A percentile compares a stretch with the other conserved stretches of the same genome.
These are phyloP conservation scores for Fusarium oxysporum DNA, from an alignment of 2,329 filamentous ascomycete genomes.

Conservation along the genomic window DNA sequence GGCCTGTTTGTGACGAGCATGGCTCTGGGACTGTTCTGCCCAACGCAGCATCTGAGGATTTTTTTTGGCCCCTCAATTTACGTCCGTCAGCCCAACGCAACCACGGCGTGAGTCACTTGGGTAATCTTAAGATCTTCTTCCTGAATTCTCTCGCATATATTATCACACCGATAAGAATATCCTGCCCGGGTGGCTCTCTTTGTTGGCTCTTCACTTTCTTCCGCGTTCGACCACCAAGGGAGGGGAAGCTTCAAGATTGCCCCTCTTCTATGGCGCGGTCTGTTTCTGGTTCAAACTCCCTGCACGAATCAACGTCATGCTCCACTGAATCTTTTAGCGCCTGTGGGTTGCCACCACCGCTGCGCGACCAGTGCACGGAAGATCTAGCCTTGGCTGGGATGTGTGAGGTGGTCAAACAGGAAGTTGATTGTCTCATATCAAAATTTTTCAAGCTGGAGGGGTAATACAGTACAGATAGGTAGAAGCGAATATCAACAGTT, in stretches of 20 bases:
- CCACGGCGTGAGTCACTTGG: slow-evolving; percentile 45
- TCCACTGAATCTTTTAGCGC: slow-evolving; percentile 41
- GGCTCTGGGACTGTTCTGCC: slow-evolving; percentile 39
- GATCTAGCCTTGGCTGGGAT: slow-evolving; percentile 36
- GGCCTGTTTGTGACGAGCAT: slow-evolving; percentile 20
- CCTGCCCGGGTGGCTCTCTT: background rate
- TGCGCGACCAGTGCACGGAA: slow-evolving; percentile 37
- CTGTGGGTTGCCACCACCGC: slow-evolving; percentile 44
- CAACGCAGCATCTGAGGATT: slow-evolving; percentile 36
- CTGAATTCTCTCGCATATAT: background rate
- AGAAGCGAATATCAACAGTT: background rate
- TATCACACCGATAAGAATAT: background rate
- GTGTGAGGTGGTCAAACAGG: slow-evolving; percentile 30
- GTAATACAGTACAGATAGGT: background rate
- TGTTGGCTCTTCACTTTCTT: background rate
- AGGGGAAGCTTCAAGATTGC: slow-evolving; percentile 39
- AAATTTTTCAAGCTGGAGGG: slow-evolving; percentile 32
- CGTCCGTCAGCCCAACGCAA: slow-evolving; percentile 44
- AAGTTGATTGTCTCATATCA: slow-evolving; percentile 33
- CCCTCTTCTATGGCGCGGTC: slow-evolving; percentile 42
- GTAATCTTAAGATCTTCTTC: background rate
- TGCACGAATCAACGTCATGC: slow-evolving; percentile 49
- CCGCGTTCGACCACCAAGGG: slow-evolving; percentile 29
- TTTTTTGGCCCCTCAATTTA: slow-evolving; percentile 38
- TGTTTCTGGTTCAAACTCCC: slow-evolving; percentile 39